A percentile compares a stretch with the other conserved stretches of the same genome.
Evolutionary conservation across 441 rosid species (phyloP).

Genomic region (Erodium moschatum): DNA sequence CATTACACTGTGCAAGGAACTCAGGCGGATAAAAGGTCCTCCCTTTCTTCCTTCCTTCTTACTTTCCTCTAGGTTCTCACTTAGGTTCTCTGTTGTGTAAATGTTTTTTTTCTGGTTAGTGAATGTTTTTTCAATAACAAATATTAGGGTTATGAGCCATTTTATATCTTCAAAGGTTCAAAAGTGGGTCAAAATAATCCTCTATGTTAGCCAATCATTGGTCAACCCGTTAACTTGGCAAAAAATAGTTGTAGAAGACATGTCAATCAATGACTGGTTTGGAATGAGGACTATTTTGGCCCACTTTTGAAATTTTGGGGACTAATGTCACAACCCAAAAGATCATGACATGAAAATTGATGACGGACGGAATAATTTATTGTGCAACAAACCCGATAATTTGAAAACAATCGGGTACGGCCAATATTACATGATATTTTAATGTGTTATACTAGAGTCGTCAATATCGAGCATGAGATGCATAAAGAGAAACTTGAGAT

Average conservation of each 20-base stretch:
- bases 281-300: background rate
- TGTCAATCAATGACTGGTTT: background rate
- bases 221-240: background rate
- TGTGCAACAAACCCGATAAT: no score
- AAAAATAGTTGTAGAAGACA: background rate
- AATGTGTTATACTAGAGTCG: no score
- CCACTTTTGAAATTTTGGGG: background rate
- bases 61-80: background rate
- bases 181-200: background rate
- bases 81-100: background rate
- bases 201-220: background rate
- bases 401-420: no score
- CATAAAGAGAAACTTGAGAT: no score
- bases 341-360: no score
- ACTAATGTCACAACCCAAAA: background rate
- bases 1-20: slow-evolving; percentile 94
- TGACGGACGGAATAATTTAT: no score
- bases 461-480: no score
- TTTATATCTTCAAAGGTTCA: background rate
- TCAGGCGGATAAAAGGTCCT: slow-evolving; percentile 87
- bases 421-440: no score
- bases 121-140: background rate
- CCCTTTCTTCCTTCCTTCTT: background rate
- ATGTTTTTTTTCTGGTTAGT: background rate
- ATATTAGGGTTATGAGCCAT: background rate